A percentile compares a stretch with the other conserved stretches of the same genome.
phyloP scores from a whole-genome alignment of 176 grass and related monocot species.

The Oryza meridionalis region DNA sequence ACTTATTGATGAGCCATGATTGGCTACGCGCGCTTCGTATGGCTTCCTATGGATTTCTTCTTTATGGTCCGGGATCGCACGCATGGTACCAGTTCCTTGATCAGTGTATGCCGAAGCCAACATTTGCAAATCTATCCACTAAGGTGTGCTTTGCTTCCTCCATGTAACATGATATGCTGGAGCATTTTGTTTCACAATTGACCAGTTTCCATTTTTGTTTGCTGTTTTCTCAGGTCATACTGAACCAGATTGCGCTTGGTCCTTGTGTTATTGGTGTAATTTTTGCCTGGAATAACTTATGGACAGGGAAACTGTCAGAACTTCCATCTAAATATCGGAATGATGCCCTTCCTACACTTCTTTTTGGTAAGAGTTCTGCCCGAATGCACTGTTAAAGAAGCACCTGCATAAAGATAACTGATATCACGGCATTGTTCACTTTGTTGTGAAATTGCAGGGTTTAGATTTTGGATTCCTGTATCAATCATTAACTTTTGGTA shows the following conservation, averaged over 20 bases:
- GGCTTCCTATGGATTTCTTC: conserved; percentile 85
- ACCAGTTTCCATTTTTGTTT: conserved; percentile 11
- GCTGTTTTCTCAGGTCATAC: conserved; percentile 69
- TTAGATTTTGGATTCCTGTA: conserved; percentile 97
- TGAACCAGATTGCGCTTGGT: conserved; percentile 92
- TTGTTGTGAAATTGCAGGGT: conserved; percentile 64
- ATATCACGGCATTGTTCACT: conserved; percentile 1
- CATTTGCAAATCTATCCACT: conserved; percentile 61
- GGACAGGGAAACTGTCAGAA: conserved; percentile 82
- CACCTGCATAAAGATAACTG: conserved; percentile 15
- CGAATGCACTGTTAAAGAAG: background rate
- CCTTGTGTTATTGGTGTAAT: conserved; percentile 93
- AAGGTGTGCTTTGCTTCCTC: conserved; percentile 62
- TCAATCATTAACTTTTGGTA: conserved; percentile 90
- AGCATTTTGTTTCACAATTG: background rate
- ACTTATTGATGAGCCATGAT: conserved; percentile 71
- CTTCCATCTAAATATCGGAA: conserved; percentile 88
- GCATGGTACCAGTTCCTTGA: conserved; percentile 92
- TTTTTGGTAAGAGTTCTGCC: conserved; percentile 61
- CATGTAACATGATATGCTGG: background rate
- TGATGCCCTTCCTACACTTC: conserved; percentile 90
- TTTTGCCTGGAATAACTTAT: conserved; percentile 99
- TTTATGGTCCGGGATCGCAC: conserved; percentile 87
- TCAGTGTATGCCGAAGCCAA: conserved; percentile 69
- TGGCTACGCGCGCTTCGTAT: conserved; percentile 80